Conservation (phyloP, 208 protist species). For the Leishmania guyanensis region DNA sequence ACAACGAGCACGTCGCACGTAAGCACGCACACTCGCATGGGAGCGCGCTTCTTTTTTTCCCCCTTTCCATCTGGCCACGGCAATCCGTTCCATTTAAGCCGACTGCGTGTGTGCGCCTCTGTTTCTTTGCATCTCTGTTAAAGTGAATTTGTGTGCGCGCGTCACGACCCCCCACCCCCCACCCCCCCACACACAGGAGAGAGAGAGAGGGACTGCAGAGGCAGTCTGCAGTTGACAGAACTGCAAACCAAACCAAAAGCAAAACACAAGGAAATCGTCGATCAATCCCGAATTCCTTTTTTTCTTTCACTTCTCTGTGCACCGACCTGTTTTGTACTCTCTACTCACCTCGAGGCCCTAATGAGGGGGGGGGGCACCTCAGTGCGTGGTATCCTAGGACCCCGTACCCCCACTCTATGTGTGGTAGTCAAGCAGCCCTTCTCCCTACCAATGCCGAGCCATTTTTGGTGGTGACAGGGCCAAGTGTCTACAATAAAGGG, state of each 20-base stretch:
- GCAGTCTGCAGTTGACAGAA: background rate
- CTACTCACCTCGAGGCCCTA: background rate
- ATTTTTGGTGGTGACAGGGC: background rate
- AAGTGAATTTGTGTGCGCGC: no score
- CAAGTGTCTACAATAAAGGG: background rate
- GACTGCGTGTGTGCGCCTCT: background rate
- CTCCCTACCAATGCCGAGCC: background rate
- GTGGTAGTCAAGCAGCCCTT: background rate
- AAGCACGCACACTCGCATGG: background rate
- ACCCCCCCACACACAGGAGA: background rate
- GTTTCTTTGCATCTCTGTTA: no score
- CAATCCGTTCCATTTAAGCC: background rate
- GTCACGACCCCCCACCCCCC: no score
- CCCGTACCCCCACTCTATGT: background rate
- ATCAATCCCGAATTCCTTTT: background rate
- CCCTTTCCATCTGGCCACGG: background rate
- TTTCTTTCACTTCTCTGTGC: background rate
- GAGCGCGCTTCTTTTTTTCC: background rate
- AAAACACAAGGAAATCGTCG: background rate
- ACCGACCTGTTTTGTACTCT: background rate
- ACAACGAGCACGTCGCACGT: background rate
- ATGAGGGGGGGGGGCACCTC: background rate
- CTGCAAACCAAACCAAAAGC: background rate
- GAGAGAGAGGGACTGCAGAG: background rate
- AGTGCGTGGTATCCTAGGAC: background rate